These are phyloP conservation scores for Trametes coccinea DNA, from an alignment of 768 basidiomycete species.

Conservation along the genomic window DNA sequence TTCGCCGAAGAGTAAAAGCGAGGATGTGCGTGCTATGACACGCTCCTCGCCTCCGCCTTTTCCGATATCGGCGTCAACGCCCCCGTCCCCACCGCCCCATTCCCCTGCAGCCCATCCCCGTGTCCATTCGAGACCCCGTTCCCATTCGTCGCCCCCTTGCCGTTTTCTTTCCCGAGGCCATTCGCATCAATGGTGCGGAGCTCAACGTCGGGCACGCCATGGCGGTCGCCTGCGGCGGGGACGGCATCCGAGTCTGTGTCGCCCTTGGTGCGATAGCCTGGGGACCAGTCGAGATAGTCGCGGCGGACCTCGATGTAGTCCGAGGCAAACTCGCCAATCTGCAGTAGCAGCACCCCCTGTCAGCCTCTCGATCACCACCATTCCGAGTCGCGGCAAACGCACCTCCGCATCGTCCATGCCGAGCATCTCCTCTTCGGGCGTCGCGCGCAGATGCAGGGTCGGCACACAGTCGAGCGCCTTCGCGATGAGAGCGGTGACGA, in stretches of 20 bases:
- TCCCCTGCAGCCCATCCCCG: background rate
- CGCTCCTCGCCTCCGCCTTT: slow-evolving; percentile 12
- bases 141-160: background rate
- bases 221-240: slow-evolving; percentile 34
- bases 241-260: slow-evolving; percentile 14
- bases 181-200: background rate
- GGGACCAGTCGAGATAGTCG: slow-evolving; percentile 59
- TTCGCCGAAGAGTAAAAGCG: background rate
- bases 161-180: background rate
- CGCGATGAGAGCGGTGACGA: slow-evolving; percentile 73
- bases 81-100: background rate
- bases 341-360: slow-evolving; percentile 15
- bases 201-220: slow-evolving; percentile 27
- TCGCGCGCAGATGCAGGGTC: slow-evolving; percentile 65
- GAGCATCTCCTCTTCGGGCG: slow-evolving; percentile 65
- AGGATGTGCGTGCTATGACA: background rate
- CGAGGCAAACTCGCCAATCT: slow-evolving; percentile 55
- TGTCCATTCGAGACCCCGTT: background rate
- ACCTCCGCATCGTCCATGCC: slow-evolving; percentile 88
- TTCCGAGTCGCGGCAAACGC: slow-evolving; percentile 17
- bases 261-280: slow-evolving; percentile 28
- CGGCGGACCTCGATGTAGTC: slow-evolving; percentile 63
- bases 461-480: slow-evolving; percentile 85
- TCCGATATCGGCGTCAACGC: slow-evolving; percentile 15
- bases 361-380: background rate